Evolutionary conservation across 2,329 filamentous ascomycete species (phyloP).

Genomic region (Cytospora piceicola): DNA sequence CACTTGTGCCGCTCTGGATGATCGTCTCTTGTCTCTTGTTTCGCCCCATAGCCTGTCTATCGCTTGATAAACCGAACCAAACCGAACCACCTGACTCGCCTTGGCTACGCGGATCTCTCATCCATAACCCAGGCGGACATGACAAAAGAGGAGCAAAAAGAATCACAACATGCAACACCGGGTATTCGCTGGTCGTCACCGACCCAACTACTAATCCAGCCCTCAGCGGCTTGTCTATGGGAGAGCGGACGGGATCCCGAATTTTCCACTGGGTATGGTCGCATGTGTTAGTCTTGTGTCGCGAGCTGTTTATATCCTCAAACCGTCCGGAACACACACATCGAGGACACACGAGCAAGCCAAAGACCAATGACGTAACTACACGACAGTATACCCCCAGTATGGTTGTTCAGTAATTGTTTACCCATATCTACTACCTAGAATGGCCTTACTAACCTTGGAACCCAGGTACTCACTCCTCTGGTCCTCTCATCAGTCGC

Average conservation of each 20-base stretch:
- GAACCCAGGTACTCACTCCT: background rate
- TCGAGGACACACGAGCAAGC: background rate
- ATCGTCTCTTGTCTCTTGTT: too few species aligned
- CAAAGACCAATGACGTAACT: background rate
- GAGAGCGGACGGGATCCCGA: constrained; percentile 3
- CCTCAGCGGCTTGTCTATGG: background rate
- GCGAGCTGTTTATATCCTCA: background rate
- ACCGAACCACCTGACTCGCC: too few species aligned
- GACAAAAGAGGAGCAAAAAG: background rate
- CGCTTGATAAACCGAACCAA: too few species aligned
- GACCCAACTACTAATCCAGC: constrained; percentile 4
- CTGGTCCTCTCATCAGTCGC: background rate
- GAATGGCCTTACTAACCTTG: too few species aligned
- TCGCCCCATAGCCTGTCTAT: too few species aligned
- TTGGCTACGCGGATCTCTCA: too few species aligned
- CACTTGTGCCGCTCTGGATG: too few species aligned
- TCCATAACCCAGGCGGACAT: too few species aligned
- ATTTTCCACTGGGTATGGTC: constrained; percentile 1
- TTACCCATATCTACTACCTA: background rate
- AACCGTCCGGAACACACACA: background rate
- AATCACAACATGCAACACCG: background rate
- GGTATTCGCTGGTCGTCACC: constrained; percentile 5
- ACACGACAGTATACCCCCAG: background rate
- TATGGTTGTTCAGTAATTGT: too few species aligned
- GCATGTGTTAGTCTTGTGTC: background rate